Base-by-base conservation (phyloP, 169 alveolate species). In the Cystoisospora suis region DNA sequence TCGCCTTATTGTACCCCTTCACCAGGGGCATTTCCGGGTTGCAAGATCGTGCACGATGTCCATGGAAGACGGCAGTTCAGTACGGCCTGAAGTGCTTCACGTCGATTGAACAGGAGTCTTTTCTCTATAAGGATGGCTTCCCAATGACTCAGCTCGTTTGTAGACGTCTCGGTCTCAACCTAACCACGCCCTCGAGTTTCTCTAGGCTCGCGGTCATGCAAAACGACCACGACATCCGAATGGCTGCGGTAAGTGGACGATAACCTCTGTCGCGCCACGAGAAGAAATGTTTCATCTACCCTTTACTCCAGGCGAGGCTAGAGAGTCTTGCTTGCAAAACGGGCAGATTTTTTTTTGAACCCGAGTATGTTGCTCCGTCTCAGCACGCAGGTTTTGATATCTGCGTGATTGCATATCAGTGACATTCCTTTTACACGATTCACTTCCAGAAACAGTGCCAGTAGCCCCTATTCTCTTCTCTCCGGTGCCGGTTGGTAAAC, bases 171-270 rank as follows among this genome's bases (percentile, higher is more conserved):
- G 83, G 23, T 9, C 32, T 36, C 23, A 17, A 72, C 20, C 6
- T 7, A n/a, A 12, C 38, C 3, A 53, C 32, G 29, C 83, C 83
- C 53, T 38, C 83, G 38, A 36, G 27, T 36, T 72, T 72, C 83
- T 72, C 83, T 56, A 72, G 83, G 23, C 32, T 72, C 32, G 83
- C 83, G 3, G 83, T 72, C 34, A 9, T 72, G 83, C 83, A 72
- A 34, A 38, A 15, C 53, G 83, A 72, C 83, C 40, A 72, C 27
- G 83, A 72, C 32, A 9, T 3, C 42, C 36, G 32, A 32, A 9
- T 72, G 65, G 65, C 65, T 53, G 65, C 23, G 23, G 29, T 53
- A 23, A 12, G 65, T 15, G 29, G 23, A 23, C 65, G 65, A 15
- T 15, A 12, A 23, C 65, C 23, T 53, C 12, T 53, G 65, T 53